Conservation (phyloP, 2,329 filamentous ascomycete genomes). For the Fusarium pseudoanthophilum region DNA sequence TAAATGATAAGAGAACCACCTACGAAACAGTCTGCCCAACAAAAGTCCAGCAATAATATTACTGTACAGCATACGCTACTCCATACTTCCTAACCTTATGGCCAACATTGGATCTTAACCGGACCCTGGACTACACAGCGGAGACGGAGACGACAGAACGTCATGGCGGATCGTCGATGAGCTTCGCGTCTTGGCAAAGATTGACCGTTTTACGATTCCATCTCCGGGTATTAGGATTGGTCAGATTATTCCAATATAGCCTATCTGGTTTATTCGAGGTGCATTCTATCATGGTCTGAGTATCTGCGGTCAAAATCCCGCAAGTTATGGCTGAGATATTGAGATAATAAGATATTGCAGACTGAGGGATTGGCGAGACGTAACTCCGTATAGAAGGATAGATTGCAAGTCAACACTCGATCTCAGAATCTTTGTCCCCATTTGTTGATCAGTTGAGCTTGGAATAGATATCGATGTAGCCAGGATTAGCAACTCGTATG, state of each 20-base stretch:
- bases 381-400: not conserved
- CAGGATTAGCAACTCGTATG: not conserved
- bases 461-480: not conserved
- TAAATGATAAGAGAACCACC: conserved; percentile 36
- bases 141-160: conserved; percentile 15
- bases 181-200: conserved; percentile 32
- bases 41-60: conserved; percentile 22
- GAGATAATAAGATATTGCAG: not conserved
- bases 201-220: conserved; percentile 7
- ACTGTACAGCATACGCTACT: conserved; percentile 24
- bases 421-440: not conserved
- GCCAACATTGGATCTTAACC: conserved; percentile 27
- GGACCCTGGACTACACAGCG: conserved; percentile 31
- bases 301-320: conserved; percentile 30
- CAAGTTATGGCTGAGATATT: conserved; percentile 3
- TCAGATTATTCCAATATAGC: not conserved
- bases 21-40: conserved; percentile 26
- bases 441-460: not conserved
- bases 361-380: conserved; percentile 7
- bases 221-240: conserved; percentile 25
- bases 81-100: conserved; percentile 28
- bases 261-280: not conserved
- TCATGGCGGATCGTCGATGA: conserved; percentile 40
- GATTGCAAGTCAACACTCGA: conserved; percentile 9
- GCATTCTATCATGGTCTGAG: not conserved